A percentile compares a stretch with the other conserved stretches of the same genome.
Evolutionary conservation across 331 rosid genomes (phyloP).

Genomic region (Malus hybrid): DNA sequence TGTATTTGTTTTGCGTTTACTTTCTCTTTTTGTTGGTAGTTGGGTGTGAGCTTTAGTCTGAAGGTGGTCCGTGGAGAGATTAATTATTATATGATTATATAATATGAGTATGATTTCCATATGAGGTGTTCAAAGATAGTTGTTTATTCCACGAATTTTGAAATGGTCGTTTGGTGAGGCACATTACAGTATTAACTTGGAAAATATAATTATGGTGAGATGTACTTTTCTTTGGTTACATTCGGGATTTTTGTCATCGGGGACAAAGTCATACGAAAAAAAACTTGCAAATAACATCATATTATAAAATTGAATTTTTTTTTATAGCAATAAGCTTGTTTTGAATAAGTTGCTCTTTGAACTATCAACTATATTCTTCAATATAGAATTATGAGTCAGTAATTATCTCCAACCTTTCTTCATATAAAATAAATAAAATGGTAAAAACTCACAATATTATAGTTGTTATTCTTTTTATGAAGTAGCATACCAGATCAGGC

Average conservation of each 20-base stretch:
- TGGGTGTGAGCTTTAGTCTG: not conserved
- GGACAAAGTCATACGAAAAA: too few relatives aligned
- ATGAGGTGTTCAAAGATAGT: not conserved
- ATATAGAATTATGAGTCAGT: not conserved
- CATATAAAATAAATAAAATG: not conserved
- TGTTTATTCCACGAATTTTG: not conserved
- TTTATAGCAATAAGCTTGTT: too few relatives aligned
- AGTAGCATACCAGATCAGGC: too few relatives aligned
- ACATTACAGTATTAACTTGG: not conserved
- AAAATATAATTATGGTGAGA: not conserved
- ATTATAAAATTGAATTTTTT: too few relatives aligned
- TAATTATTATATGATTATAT: not conserved
- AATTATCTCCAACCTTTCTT: not conserved
- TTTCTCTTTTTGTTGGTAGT: not conserved
- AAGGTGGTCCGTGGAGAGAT: not conserved
- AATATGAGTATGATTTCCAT: not conserved
- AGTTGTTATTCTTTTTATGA: too few relatives aligned
- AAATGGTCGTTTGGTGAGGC: slow-evolving; percentile 13
- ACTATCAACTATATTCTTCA: not conserved
- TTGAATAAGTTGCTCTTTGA: too few relatives aligned
- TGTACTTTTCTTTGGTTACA: not conserved
- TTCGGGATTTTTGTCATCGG: too few relatives aligned
- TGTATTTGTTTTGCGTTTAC: not conserved
- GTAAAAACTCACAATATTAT: not conserved
- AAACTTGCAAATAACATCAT: too few relatives aligned